Evolutionary conservation across 2,329 filamentous ascomycete genomes (phyloP), one percentile per base, ranked within the genome.

Genomic region (Diaporthe sp.): DNA sequence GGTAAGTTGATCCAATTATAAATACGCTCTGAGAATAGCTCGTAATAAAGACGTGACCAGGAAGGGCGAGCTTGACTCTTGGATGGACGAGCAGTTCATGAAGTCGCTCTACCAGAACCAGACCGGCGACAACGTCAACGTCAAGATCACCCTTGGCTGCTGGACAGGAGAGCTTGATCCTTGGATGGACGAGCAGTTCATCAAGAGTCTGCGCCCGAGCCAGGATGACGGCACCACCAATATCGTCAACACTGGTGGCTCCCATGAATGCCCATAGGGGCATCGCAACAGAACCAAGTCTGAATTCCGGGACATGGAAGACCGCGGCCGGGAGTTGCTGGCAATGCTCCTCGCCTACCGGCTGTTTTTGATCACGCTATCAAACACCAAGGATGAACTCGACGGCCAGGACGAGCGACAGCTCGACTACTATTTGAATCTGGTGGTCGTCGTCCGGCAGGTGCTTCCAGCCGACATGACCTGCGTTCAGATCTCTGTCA

Each of bases 11-110:
- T 13, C 4, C 25, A 5, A 19, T 35, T 5, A 4, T 35, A 8
- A 3, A 15, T 13, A 13, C 1, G 12, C 10, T n/a, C n/a, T n/a
- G n/a, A n/a, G 10, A 38, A 33, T 9, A 15, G 12, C 19, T 8
- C n/a, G 42, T 72, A 25, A 19, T 9, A 9, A 28, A 17, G 2
- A 1, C 54, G 42, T 17, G 42, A n/a, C 17, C 7, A 98, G 96
- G 96, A 99, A 98, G 97, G 97, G 97, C 79, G 97, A 98, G 84
- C 93, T 99, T 77, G 96, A 98, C 85, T 95, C 95, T 35, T 99
- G 97, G 97, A 98, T 99, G 87, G 97, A 99, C 80, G 97, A 99
- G 88, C 97, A 96, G 86, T 99, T 98, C 84, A 94, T 99, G 82
- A 96, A 97, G 86, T 97, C 94, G 80, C 92, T 98, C 58, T 98